A percentile compares a stretch with the other conserved stretches of the same genome.
phyloP scores from a whole-genome alignment of 2,329 filamentous ascomycete species.

The Fusarium solani-melongenae region DNA sequence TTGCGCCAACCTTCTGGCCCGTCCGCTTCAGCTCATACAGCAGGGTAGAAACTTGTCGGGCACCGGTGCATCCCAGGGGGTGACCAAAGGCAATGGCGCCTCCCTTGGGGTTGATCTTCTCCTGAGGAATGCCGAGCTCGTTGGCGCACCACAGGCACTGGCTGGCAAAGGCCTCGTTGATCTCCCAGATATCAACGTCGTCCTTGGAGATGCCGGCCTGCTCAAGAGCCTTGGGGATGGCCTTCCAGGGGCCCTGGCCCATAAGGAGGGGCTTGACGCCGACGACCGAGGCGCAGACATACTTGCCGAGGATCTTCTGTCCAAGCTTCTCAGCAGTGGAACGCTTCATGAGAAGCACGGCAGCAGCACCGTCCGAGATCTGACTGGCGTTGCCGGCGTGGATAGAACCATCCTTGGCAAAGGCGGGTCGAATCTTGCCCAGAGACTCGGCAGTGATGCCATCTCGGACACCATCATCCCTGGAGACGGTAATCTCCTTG shows the following conservation, averaged over 20 bases:
- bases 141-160: constrained; percentile 96
- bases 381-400: constrained; percentile 97
- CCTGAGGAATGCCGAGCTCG: constrained; percentile 81
- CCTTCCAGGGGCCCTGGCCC: constrained; percentile 95
- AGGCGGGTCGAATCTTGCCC: constrained; percentile 90
- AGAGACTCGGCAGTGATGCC: constrained; percentile 90
- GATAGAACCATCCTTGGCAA: constrained; percentile 91
- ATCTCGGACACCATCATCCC: constrained; percentile 87
- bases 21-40: constrained; percentile 90
- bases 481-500: constrained; percentile 82
- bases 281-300: constrained; percentile 84
- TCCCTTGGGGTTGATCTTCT: constrained; percentile 97
- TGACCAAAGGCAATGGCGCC: constrained; percentile 97
- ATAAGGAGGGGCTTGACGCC: constrained; percentile 94
- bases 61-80: constrained; percentile 93
- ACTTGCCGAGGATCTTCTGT: constrained; percentile 92
- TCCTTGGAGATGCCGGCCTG: constrained; percentile 88
- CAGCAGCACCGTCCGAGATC: constrained; percentile 94
- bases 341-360: constrained; percentile 95
- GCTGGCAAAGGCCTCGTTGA: constrained; percentile 98
- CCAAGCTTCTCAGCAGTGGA: constrained; percentile 88
- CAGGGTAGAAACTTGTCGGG: constrained; percentile 91
- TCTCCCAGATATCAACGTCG: constrained; percentile 97
- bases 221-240: constrained; percentile 90
- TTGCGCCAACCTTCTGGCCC: constrained; percentile 87